Percentiles rank a stretch among this genome's conserved stretches.
Evolutionary conservation across 2,329 filamentous ascomycete genomes (phyloP).

Genomic region (Venturia carpophila): DNA sequence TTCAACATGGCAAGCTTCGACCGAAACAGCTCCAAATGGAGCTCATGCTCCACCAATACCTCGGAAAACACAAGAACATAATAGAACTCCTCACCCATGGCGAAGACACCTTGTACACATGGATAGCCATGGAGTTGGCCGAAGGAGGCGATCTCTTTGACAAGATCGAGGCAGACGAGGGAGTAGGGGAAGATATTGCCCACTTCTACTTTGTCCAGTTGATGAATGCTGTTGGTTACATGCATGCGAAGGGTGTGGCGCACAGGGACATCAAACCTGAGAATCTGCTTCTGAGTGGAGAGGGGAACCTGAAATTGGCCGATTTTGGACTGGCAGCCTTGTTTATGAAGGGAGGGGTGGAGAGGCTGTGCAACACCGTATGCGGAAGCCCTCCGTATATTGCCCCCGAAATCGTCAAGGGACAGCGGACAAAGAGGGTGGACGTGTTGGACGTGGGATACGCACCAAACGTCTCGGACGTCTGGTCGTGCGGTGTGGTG

Average conservation of each 20-base stretch:
- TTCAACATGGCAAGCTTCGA: constrained; percentile 79
- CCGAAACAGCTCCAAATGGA: constrained; percentile 88
- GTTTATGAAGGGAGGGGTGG: constrained; percentile 79
- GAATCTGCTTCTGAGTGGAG: constrained; percentile 80
- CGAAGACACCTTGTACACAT: constrained; percentile 80
- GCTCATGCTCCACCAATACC: constrained; percentile 78
- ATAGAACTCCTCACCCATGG: constrained; percentile 87
- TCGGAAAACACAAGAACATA: constrained; percentile 85
- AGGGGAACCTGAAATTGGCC: constrained; percentile 84
- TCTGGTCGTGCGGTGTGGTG: constrained; percentile 98
- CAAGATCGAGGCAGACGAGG: constrained; percentile 97
- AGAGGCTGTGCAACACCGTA: constrained; percentile 77
- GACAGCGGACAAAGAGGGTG: constrained; percentile 38
- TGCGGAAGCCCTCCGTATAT: constrained; percentile 97
- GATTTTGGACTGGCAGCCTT: constrained; percentile 95
- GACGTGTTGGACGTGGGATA: constrained; percentile 52
- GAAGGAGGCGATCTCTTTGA: constrained; percentile 96
- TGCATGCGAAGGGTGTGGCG: constrained; percentile 91
- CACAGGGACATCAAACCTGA: constrained; percentile 74
- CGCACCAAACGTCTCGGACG: constrained; percentile 72
- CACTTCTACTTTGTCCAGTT: constrained; percentile 95
- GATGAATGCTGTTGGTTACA: constrained; percentile 81
- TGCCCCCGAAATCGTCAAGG: constrained; percentile 74
- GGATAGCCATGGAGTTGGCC: constrained; percentile 97
- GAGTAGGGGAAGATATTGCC: constrained; percentile 87